A percentile compares a stretch with the other conserved stretches of the same genome.
Evolutionary conservation across 2,329 filamentous ascomycete genomes (phyloP).

Genomic region (Neoascochyta sp.): DNA sequence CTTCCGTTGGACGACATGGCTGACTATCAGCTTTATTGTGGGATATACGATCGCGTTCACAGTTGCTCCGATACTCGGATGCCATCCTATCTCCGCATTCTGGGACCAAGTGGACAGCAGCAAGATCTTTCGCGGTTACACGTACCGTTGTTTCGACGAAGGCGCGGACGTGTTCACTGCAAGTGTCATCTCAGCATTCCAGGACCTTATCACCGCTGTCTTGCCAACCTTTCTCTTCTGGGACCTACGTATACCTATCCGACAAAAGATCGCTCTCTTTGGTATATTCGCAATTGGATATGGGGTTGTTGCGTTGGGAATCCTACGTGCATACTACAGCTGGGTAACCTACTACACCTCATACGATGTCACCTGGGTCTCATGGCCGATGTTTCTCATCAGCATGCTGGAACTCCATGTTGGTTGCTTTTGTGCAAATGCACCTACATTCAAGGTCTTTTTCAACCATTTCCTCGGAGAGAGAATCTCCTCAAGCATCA

Average conservation of each 20-base stretch:
- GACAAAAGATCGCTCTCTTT: constrained; percentile 29
- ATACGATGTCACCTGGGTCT: constrained; percentile 30
- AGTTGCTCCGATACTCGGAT: constrained; percentile 27
- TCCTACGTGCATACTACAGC: constrained; percentile 24
- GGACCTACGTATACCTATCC: constrained; percentile 26
- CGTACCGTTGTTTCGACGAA: constrained; percentile 32
- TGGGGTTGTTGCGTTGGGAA: constrained; percentile 21
- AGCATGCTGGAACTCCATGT: constrained; percentile 28
- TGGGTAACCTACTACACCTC: constrained; percentile 28
- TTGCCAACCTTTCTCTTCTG: constrained; percentile 33
- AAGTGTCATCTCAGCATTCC: constrained; percentile 23
- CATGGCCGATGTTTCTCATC: constrained; percentile 17
- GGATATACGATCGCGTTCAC: constrained; percentile 25
- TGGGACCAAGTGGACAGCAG: constrained; percentile 25
- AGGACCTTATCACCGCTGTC: constrained; percentile 31
- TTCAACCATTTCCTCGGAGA: constrained; percentile 30
- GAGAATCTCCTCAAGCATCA: constrained; percentile 11
- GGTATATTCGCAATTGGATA: constrained; percentile 34
- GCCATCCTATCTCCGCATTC: constrained; percentile 29
- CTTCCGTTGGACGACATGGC: constrained; percentile 24
- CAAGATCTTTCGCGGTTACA: constrained; percentile 19
- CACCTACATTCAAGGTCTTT: constrained; percentile 32
- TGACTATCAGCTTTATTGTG: constrained; percentile 27
- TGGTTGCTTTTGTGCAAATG: constrained; percentile 31
- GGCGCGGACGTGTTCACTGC: constrained; percentile 29